phyloP scores from a whole-genome alignment of 1,284 basidiomycete species.

The Serendipita sp. region DNA sequence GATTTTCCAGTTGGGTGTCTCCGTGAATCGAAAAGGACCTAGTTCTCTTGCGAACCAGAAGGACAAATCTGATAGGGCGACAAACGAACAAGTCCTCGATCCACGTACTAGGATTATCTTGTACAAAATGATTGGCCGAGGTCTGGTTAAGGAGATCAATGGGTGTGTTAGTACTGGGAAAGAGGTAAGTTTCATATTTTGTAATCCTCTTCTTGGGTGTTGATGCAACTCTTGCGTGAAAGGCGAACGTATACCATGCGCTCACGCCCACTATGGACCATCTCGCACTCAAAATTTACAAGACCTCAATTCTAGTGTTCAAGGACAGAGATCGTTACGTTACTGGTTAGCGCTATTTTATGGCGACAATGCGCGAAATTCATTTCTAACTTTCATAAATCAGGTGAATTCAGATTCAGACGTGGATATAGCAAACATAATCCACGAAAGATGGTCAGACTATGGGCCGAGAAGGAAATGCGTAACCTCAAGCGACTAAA shows the following conservation, averaged over 20 bases:
- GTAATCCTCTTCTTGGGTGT: background rate
- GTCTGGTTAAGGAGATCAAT: constrained; percentile 74
- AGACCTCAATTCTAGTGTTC: constrained; percentile 95
- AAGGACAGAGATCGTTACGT: constrained; percentile 95
- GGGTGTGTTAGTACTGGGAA: constrained; percentile 92
- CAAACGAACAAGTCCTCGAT: constrained; percentile 88
- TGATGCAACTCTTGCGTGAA: background rate
- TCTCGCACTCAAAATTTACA: constrained; percentile 93
- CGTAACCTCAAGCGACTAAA: constrained; percentile 81
- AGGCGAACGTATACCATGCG: constrained; percentile 93
- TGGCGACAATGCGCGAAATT: constrained; percentile 21
- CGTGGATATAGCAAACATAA: constrained; percentile 86
- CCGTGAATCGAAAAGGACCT: constrained; percentile 79
- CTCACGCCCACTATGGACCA: constrained; percentile 47
- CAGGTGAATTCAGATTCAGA: constrained; percentile 73
- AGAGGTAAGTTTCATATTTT: constrained; percentile 45
- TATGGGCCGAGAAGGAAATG: constrained; percentile 99
- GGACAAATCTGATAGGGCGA: constrained; percentile 89
- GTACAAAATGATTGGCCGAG: constrained; percentile 86
- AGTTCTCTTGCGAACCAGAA: constrained; percentile 74
- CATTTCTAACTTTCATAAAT: constrained; percentile 26
- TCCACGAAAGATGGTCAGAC: constrained; percentile 94
- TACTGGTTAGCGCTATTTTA: constrained; percentile 29
- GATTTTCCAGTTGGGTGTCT: constrained; percentile 41
- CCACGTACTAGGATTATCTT: constrained; percentile 79